Conservation (phyloP, 176 grass and related monocot species). For the Juncus inflexus region DNA sequence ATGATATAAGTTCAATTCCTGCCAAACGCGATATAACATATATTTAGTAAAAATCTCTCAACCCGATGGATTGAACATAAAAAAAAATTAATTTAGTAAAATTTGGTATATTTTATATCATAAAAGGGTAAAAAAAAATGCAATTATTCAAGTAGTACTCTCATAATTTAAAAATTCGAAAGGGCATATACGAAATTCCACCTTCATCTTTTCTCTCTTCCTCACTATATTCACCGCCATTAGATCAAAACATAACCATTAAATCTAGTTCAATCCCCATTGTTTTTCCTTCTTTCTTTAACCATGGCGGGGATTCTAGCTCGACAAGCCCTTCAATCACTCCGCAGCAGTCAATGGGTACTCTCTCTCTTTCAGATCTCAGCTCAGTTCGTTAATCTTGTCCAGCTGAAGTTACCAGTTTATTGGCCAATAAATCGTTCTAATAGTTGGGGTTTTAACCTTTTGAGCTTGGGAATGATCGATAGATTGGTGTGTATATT, state of each 20-base stretch:
- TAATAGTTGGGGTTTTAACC: background rate
- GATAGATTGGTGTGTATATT: background rate
- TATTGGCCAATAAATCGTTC: background rate
- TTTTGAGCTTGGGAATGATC: background rate
- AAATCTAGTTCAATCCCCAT: slow-evolving; percentile 5
- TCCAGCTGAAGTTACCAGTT: background rate
- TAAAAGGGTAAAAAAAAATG: too few relatives aligned
- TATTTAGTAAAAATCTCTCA: too few relatives aligned
- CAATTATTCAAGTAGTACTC: too few relatives aligned
- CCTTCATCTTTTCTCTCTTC: background rate
- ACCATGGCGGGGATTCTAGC: slow-evolving; percentile 73
- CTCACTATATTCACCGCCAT: slow-evolving; percentile 20
- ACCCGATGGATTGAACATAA: too few relatives aligned
- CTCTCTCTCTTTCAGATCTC: slow-evolving; percentile 4
- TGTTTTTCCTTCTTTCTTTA: slow-evolving; percentile 27
- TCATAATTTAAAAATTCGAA: too few relatives aligned
- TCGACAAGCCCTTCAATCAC: slow-evolving; percentile 64
- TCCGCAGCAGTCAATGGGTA: slow-evolving; percentile 64
- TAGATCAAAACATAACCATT: background rate
- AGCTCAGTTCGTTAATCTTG: slow-evolving; percentile 9
- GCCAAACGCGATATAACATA: too few relatives aligned
- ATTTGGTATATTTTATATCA: too few relatives aligned
- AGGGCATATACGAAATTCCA: too few relatives aligned
- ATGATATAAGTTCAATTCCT: too few relatives aligned
- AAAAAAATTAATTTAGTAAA: too few relatives aligned